Evolutionary conservation across 768 basidiomycete genomes (phyloP).

Genomic region (Punctularia strigosozonata): DNA sequence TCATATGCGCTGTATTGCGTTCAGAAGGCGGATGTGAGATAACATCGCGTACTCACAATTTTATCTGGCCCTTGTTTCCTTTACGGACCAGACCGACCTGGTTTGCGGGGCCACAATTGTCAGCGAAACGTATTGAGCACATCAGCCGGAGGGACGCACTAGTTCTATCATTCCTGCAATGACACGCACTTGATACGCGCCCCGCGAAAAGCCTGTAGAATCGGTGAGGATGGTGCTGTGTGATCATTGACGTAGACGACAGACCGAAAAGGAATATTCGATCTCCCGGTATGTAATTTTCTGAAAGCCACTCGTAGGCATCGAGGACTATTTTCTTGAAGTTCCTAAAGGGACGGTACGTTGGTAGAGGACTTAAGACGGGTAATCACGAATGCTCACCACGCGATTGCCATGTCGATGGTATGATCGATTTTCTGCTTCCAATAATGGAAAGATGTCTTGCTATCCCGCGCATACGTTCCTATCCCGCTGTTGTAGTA

Average conservation of each 20-base stretch:
- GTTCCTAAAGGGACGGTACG: constrained; percentile 20
- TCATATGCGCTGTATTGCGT: constrained; percentile 22
- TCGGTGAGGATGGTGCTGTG: background rate
- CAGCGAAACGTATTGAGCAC: no score
- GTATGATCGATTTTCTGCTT: constrained; percentile 13
- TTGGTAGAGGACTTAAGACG: background rate
- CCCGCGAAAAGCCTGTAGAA: constrained; percentile 30
- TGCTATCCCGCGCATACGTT: constrained; percentile 17
- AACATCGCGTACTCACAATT: constrained; percentile 17
- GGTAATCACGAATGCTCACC: constrained; percentile 16
- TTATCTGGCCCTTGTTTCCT: constrained; percentile 29
- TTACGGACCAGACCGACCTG: constrained; percentile 30
- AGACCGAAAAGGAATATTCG: constrained; percentile 29
- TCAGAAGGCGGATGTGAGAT: constrained; percentile 1
- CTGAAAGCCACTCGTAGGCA: constrained; percentile 30
- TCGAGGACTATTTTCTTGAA: constrained; percentile 21
- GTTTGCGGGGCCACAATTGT: background rate
- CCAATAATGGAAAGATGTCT: constrained; percentile 9
- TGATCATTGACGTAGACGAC: background rate
- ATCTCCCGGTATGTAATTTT: constrained; percentile 26
- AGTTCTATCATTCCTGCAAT: constrained; percentile 31
- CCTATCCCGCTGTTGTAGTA: constrained; percentile 32
- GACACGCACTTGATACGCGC: constrained; percentile 32
- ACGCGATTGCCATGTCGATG: constrained; percentile 25
- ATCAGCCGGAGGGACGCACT: constrained; percentile 10